Percentiles rank a stretch among this genome's conserved stretches.
Evolutionary conservation across 2,329 filamentous ascomycete species (phyloP).

Genomic region (Chaetothyriales sp.): DNA sequence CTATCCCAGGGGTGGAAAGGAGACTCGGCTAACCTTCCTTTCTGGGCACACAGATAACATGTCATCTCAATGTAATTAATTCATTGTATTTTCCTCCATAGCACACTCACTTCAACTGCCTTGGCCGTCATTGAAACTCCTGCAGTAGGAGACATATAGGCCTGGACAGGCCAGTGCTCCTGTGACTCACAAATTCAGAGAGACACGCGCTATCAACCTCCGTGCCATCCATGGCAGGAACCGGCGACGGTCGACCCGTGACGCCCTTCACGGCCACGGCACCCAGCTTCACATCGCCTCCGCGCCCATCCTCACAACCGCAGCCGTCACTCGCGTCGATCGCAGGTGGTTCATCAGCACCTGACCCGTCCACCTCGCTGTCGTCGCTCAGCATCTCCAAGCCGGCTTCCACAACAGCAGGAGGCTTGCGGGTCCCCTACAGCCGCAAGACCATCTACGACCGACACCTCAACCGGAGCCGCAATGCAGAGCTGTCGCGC

Average conservation of each 20-base stretch:
- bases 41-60: background rate
- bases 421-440: slow-evolving; percentile 62
- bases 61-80: background rate
- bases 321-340: background rate
- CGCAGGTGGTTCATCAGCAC: slow-evolving; percentile 4
- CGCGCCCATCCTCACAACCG: background rate
- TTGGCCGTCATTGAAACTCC: no score
- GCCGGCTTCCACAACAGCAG: slow-evolving; percentile 10
- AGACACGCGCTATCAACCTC: no score
- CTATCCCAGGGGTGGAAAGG: background rate
- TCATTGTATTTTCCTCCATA: no score
- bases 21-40: slow-evolving; percentile 6
- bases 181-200: no score
- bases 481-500: slow-evolving; percentile 77
- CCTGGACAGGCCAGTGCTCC: no score
- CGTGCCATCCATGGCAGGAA: background rate
- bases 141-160: no score
- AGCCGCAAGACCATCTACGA: slow-evolving; percentile 98
- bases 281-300: background rate
- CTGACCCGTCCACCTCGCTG: slow-evolving; percentile 8
- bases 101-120: background rate
- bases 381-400: slow-evolving; percentile 13
- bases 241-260: background rate
- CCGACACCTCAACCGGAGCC: slow-evolving; percentile 77
- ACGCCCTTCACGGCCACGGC: background rate